phyloP scores from a whole-genome alignment of 2,329 filamentous ascomycete species.

The Graphiopsis chlorocephala region DNA sequence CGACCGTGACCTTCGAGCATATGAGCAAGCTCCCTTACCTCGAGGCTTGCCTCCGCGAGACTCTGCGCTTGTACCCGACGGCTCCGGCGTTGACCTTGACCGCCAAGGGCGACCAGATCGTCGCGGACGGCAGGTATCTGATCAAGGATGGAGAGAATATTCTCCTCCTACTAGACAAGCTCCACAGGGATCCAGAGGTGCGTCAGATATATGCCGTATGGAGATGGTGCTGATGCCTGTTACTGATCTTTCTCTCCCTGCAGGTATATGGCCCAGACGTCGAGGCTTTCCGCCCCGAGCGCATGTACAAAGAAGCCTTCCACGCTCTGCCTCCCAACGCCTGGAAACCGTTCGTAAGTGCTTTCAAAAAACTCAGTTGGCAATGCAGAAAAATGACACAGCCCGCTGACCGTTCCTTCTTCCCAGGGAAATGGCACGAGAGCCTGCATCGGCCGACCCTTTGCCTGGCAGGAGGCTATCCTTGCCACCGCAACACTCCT shows the following conservation, averaged over 20 bases:
- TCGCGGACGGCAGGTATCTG: conserved; percentile 42
- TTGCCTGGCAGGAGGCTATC: conserved; percentile 54
- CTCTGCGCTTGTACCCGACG: conserved; percentile 54
- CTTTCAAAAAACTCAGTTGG: neutral
- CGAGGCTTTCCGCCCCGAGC: conserved; percentile 43
- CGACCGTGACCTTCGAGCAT: conserved; percentile 47
- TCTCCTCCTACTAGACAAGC: conserved; percentile 31
- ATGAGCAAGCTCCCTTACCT: conserved; percentile 53
- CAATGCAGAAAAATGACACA: too few relatives aligned
- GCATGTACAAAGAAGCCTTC: conserved; percentile 46
- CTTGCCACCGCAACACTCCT: conserved; percentile 44
- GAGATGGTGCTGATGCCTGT: neutral
- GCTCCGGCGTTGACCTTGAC: conserved; percentile 50
- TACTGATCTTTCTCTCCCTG: neutral
- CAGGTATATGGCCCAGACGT: conserved; percentile 21
- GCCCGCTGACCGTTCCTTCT: neutral
- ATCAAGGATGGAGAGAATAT: conserved; percentile 35
- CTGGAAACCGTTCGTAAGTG: conserved; percentile 38
- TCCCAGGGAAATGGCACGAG: conserved; percentile 48
- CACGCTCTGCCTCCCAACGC: conserved; percentile 38
- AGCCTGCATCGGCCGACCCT: conserved; percentile 53
- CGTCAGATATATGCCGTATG: neutral
- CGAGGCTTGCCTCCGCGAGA: conserved; percentile 53
- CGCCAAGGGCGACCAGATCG: conserved; percentile 39
- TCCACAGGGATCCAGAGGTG: conserved; percentile 40